phyloP scores from a whole-genome alignment of 257 asterid genomes.

The Primulina tabacum region DNA sequence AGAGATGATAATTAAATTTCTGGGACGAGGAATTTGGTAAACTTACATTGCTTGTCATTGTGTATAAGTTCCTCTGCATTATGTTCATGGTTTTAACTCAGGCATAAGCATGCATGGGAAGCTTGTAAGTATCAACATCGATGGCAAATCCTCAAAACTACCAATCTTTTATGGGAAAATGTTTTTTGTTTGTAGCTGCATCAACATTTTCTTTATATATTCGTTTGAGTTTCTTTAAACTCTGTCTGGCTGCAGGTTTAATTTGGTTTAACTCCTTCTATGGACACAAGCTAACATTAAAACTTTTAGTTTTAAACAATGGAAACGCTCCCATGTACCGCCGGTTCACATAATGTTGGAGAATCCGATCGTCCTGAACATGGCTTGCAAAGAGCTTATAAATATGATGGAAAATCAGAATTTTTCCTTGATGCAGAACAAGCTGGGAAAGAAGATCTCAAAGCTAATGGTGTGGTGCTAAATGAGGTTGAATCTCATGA shows the following conservation, averaged over 20 bases:
- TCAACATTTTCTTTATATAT: constrained; percentile 12
- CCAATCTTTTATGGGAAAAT: neutral
- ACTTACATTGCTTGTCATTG: neutral
- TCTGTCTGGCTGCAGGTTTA: constrained; percentile 30
- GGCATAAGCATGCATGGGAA: constrained; percentile 5
- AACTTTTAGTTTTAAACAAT: constrained; percentile 36
- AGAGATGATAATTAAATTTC: neutral
- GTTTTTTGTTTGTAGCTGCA: constrained; percentile 13
- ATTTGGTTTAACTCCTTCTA: constrained; percentile 28
- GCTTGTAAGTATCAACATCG: constrained; percentile 6
- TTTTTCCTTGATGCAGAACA: constrained; percentile 40
- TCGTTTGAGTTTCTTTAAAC: constrained; percentile 20
- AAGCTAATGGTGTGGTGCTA: constrained; percentile 39
- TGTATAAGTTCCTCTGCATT: neutral
- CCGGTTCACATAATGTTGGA: constrained; percentile 40
- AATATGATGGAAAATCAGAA: constrained; percentile 47
- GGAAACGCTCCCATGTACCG: constrained; percentile 75
- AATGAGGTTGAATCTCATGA: constrained; percentile 38
- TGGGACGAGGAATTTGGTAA: neutral
- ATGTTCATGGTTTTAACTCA: neutral
- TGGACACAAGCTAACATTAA: constrained; percentile 34
- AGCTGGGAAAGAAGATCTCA: constrained; percentile 38
- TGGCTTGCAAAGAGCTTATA: constrained; percentile 43
- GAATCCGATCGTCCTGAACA: constrained; percentile 58
- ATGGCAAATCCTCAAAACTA: constrained; percentile 13